These are phyloP conservation scores for Kwoniella bestiolae DNA, from an alignment of 768 basidiomycete genomes.

Conservation along the genomic window DNA sequence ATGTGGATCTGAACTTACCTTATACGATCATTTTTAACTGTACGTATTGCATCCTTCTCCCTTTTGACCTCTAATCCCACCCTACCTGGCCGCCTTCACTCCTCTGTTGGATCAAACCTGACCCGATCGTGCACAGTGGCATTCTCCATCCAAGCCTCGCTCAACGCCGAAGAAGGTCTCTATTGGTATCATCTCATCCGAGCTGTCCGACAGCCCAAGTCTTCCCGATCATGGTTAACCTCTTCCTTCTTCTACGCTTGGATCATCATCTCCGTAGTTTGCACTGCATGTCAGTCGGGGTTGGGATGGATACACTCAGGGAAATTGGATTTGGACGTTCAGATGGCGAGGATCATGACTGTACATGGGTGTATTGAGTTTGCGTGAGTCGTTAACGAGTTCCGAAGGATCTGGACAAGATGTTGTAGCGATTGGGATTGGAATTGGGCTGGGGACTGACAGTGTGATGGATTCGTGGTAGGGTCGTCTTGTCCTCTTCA, in stretches of 20 bases:
- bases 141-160: slow-evolving; percentile 34
- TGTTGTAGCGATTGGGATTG: too few species aligned
- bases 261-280: slow-evolving; percentile 30
- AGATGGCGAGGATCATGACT: slow-evolving; percentile 23
- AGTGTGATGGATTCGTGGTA: neutral
- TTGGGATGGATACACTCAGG: slow-evolving; percentile 24
- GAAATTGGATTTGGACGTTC: slow-evolving; percentile 15
- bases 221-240: slow-evolving; percentile 30
- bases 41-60: slow-evolving; percentile 5
- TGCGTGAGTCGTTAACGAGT: slow-evolving; percentile 21
- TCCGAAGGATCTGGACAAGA: neutral
- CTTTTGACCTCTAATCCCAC: too few species aligned
- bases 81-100: too few species aligned
- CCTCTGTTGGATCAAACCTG: neutral
- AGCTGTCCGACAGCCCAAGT: slow-evolving; percentile 39
- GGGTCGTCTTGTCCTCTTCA: slow-evolving; percentile 28
- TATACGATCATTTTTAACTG: slow-evolving; percentile 31
- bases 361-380: slow-evolving; percentile 31
- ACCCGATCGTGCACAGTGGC: slow-evolving; percentile 18
- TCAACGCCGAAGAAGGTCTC: slow-evolving; percentile 43
- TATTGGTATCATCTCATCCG: slow-evolving; percentile 50
- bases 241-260: slow-evolving; percentile 38
- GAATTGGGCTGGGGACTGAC: too few species aligned
- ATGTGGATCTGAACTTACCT: slow-evolving; percentile 22
- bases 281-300: slow-evolving; percentile 10